Conservation (phyloP, 2,329 filamentous ascomycete genomes). For the Arthrinium puccinioides region DNA sequence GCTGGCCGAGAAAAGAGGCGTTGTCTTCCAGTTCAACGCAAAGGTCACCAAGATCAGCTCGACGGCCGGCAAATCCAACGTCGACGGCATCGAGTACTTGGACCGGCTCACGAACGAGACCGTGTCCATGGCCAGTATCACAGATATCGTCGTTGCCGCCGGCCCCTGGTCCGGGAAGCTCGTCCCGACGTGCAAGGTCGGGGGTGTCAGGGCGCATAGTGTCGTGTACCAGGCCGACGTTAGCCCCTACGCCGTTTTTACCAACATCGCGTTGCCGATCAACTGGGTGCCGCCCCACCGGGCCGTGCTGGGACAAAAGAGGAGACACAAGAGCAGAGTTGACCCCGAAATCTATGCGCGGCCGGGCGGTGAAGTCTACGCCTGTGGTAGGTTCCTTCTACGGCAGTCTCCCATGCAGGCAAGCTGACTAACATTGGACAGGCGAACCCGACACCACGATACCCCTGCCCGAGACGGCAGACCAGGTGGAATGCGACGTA, state of each 20-base stretch:
- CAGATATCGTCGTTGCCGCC: slow-evolving; percentile 48
- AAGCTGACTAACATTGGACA: slow-evolving; percentile 21
- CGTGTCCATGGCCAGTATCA: slow-evolving; percentile 34
- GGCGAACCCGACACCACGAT: slow-evolving; percentile 71
- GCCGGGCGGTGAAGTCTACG: slow-evolving; percentile 84
- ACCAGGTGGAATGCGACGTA: slow-evolving; percentile 69
- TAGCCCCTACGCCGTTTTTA: slow-evolving; percentile 75
- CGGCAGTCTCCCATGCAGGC: too few species aligned
- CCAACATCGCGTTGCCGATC: slow-evolving; percentile 67
- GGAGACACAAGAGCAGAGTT: slow-evolving; percentile 54
- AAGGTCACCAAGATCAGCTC: slow-evolving; percentile 56
- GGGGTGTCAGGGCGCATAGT: slow-evolving; percentile 55
- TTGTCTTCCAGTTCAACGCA: slow-evolving; percentile 58
- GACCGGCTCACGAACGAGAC: slow-evolving; percentile 35
- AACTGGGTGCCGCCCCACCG: slow-evolving; percentile 51
- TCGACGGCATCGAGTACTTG: slow-evolving; percentile 55
- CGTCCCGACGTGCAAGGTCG: slow-evolving; percentile 50
- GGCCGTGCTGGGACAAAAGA: slow-evolving; percentile 38
- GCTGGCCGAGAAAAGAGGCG: slow-evolving; percentile 64
- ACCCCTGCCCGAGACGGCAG: slow-evolving; percentile 68
- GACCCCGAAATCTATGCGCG: slow-evolving; percentile 92
- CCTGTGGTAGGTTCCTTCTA: slow-evolving; percentile 57
- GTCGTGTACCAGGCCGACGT: slow-evolving; percentile 59
- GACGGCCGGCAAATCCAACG: slow-evolving; percentile 41
- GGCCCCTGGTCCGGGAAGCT: slow-evolving; percentile 58